Evolutionary conservation across 495 filamentous ascomycete genomes (phyloP).

Genomic region (Aspergillus steynii): DNA sequence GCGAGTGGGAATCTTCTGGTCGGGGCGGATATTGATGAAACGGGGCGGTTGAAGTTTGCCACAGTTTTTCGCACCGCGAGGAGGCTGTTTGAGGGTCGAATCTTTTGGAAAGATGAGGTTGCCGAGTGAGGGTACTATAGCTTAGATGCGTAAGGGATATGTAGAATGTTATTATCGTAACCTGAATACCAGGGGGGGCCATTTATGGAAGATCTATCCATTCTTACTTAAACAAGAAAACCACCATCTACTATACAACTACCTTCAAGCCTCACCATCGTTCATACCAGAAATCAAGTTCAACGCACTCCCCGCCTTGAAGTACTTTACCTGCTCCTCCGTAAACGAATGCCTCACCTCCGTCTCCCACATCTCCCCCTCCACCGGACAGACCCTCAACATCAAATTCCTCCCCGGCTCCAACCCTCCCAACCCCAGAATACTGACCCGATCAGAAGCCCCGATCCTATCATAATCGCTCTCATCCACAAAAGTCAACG

Average conservation of each 20-base stretch:
- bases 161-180: no score
- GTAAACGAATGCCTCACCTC: constrained; percentile 95
- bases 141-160: no score
- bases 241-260: no score
- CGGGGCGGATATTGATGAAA: constrained; percentile 38
- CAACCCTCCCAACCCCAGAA: constrained; percentile 85
- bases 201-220: no score
- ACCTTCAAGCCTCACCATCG: no score
- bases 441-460: constrained; percentile 80
- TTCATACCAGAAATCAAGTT: constrained; percentile 86
- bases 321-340: constrained; percentile 95
- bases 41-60: constrained; percentile 43
- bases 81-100: constrained; percentile 56
- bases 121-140: no score
- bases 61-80: constrained; percentile 56
- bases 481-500: constrained; percentile 89
- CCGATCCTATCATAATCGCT: constrained; percentile 97
- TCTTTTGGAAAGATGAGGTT: constrained; percentile 44
- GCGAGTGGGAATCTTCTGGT: constrained; percentile 55
- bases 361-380: constrained; percentile 74
- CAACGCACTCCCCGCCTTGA: constrained; percentile 92
- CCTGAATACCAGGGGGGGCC: no score
- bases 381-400: constrained; percentile 83
- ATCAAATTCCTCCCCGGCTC: constrained; percentile 93
- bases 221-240: no score